Percentiles rank a stretch among this genome's conserved stretches.
Conservation (phyloP, 768 basidiomycete species). For the Phaeotremella skinneri region DNA sequence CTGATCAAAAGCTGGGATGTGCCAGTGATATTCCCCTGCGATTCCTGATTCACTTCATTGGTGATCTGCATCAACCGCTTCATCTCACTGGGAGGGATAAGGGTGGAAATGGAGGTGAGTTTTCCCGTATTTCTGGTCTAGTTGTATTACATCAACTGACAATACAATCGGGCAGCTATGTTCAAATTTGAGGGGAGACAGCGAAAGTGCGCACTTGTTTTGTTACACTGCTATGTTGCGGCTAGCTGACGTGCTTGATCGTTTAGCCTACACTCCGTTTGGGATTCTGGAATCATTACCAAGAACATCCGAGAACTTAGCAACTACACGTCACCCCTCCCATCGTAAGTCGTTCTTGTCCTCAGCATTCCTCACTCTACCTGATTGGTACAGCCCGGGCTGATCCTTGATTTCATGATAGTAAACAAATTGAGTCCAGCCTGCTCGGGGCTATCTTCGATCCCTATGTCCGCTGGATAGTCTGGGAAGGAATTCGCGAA, state of each 20-base stretch:
- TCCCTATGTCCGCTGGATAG: conserved; percentile 77
- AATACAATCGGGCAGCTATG: conserved; percentile 53
- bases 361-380: not conserved
- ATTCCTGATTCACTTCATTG: conserved; percentile 89
- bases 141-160: conserved; percentile 1
- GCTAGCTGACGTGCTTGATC: conserved; percentile 6
- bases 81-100: conserved; percentile 84
- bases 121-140: not conserved
- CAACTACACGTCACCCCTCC: conserved; percentile 77
- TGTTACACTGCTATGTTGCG: not conserved
- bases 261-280: conserved; percentile 75
- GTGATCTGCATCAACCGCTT: conserved; percentile 90
- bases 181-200: conserved; percentile 68
- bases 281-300: conserved; percentile 80
- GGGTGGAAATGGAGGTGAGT: conserved; percentile 72
- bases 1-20: conserved; percentile 2
- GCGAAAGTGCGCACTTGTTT: conserved; percentile 61
- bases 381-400: not conserved
- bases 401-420: conserved; percentile 9
- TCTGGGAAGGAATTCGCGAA: conserved; percentile 76
- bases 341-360: conserved; percentile 54
- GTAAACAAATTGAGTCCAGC: conserved; percentile 61
- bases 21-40: conserved; percentile 72
- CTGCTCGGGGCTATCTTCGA: conserved; percentile 82
- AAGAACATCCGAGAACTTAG: conserved; percentile 73